Conservation (phyloP, 495 filamentous ascomycete species). For the Tuber brumale region DNA sequence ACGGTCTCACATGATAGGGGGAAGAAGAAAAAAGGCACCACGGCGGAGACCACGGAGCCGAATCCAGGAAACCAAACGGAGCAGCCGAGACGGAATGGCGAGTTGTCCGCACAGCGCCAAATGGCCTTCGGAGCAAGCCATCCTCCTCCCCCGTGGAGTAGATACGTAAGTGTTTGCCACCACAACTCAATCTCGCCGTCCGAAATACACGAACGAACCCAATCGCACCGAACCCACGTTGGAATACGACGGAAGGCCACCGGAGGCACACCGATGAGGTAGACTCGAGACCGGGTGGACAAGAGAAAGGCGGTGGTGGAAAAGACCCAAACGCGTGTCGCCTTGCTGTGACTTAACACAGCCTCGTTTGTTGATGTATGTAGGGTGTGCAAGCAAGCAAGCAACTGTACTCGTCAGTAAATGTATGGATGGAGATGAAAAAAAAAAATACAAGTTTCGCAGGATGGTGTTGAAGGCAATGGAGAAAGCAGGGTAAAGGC, state of each 20-base stretch:
- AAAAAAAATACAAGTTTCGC: neutral
- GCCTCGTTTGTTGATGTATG: neutral
- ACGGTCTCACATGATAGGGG: neutral
- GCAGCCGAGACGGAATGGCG: neutral
- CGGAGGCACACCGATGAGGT: neutral
- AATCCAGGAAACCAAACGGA: neutral
- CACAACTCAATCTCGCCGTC: neutral
- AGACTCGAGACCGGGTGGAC: neutral
- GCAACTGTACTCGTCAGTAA: conserved; percentile 1
- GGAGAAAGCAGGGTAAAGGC: neutral
- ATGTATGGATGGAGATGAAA: neutral
- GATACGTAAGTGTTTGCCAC: neutral
- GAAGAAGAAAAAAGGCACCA: neutral
- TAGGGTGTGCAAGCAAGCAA: neutral
- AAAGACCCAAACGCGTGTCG: neutral
- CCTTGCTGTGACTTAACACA: neutral
- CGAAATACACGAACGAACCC: neutral
- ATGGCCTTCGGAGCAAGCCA: neutral
- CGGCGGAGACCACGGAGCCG: neutral
- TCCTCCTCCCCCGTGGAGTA: neutral
- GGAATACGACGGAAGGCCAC: neutral
- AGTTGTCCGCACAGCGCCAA: neutral
- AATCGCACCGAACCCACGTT: neutral
- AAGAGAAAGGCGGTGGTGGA: neutral
- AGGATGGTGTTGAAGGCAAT: neutral